These are phyloP conservation scores for Decorospora gaudefroyi DNA, from an alignment of 2,329 filamentous ascomycete species.

Conservation along the genomic window DNA sequence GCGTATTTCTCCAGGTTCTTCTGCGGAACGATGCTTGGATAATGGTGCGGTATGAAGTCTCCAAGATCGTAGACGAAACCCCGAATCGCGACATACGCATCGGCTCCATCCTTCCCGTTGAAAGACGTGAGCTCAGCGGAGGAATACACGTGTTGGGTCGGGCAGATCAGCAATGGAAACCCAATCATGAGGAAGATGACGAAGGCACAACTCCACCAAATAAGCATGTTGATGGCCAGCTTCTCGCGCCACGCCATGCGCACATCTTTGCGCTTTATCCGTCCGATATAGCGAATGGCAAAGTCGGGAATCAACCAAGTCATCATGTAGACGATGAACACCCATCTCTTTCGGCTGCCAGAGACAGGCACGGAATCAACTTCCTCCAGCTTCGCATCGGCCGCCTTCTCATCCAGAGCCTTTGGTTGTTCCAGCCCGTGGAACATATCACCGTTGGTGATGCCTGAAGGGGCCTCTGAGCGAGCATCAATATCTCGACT, in stretches of 20 bases:
- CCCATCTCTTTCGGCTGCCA: slow-evolving; percentile 84
- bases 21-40: slow-evolving; percentile 67
- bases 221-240: slow-evolving; percentile 95
- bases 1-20: slow-evolving; percentile 77
- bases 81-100: slow-evolving; percentile 78
- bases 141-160: slow-evolving; percentile 86
- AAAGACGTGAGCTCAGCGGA: slow-evolving; percentile 72
- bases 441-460: slow-evolving; percentile 93
- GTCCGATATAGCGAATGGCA: slow-evolving; percentile 72
- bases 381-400: slow-evolving; percentile 86
- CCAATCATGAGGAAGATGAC: slow-evolving; percentile 87
- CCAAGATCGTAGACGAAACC: slow-evolving; percentile 86
- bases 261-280: slow-evolving; percentile 91
- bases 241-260: slow-evolving; percentile 96
- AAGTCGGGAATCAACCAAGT: slow-evolving; percentile 91
- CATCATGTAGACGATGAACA: slow-evolving; percentile 78
- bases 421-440: slow-evolving; percentile 91
- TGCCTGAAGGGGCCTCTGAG: slow-evolving; percentile 92
- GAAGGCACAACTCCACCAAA: slow-evolving; percentile 81
- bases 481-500: slow-evolving; percentile 78
- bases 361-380: slow-evolving; percentile 83
- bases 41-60: slow-evolving; percentile 74
- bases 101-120: slow-evolving; percentile 69
- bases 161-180: slow-evolving; percentile 87
- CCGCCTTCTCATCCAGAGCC: slow-evolving; percentile 93